Evolutionary conservation across 768 basidiomycete genomes (phyloP).

Genomic region (Tricholoma sp.): DNA sequence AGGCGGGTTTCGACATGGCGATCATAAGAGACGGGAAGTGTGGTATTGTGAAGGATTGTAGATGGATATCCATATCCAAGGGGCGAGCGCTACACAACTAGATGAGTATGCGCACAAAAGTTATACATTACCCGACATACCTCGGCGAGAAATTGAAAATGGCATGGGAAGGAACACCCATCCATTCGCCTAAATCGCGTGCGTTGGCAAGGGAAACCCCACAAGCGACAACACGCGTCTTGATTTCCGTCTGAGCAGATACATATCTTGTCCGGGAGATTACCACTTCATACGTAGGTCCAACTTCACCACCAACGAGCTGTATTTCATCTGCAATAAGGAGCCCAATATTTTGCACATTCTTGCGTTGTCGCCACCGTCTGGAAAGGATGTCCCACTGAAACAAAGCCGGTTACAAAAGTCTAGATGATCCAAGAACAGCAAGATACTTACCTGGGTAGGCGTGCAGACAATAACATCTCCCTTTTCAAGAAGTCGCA

Average conservation of each 20-base stretch:
- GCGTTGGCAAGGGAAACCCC: slow-evolving; percentile 96
- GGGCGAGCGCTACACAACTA: slow-evolving; percentile 72
- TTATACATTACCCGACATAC: slow-evolving; percentile 28
- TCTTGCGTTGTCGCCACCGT: slow-evolving; percentile 95
- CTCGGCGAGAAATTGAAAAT: slow-evolving; percentile 98
- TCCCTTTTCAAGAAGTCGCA: slow-evolving; percentile 83
- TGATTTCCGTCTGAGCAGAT: slow-evolving; percentile 86
- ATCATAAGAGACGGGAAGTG: slow-evolving; percentile 99
- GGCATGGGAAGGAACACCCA: slow-evolving; percentile 88
- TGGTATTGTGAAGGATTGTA: slow-evolving; percentile 94
- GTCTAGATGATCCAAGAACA: too few species aligned
- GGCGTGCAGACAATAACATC: slow-evolving; percentile 96
- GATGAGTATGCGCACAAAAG: slow-evolving; percentile 4
- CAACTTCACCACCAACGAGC: slow-evolving; percentile 89
- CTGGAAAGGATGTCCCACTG: slow-evolving; percentile 96
- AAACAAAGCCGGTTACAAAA: not conserved
- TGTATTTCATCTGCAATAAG: slow-evolving; percentile 96
- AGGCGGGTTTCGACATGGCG: slow-evolving; percentile 97
- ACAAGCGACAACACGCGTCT: slow-evolving; percentile 92
- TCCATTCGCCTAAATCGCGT: slow-evolving; percentile 95
- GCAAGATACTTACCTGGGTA: slow-evolving; percentile 54
- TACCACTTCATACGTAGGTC: slow-evolving; percentile 94
- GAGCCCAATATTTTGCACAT: slow-evolving; percentile 89
- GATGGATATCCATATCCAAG: slow-evolving; percentile 93
- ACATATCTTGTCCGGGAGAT: slow-evolving; percentile 97